phyloP scores from a whole-genome alignment of 208 protist genomes.

The Willaertia magna region DNA sequence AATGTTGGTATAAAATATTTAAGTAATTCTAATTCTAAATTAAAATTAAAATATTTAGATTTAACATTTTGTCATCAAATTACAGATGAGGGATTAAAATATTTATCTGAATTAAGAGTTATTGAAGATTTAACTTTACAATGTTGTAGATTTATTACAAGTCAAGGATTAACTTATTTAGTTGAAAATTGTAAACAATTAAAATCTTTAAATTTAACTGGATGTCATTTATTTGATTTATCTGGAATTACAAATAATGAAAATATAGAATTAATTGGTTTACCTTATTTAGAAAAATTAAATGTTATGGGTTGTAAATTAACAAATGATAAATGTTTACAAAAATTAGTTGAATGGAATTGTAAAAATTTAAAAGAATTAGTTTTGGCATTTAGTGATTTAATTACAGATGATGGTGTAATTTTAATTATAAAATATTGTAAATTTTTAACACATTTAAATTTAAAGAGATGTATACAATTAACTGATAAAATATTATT shows the following conservation, averaged over 20 bases:
- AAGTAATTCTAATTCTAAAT: not conserved
- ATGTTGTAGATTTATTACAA: not conserved
- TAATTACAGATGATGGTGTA: slow-evolving; percentile 3
- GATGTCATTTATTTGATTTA: not conserved
- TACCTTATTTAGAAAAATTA: not conserved
- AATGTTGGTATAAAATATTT: not conserved
- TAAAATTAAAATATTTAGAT: not conserved
- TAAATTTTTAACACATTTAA: not conserved
- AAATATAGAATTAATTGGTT: too few species aligned
- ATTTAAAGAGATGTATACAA: not conserved
- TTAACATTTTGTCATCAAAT: slow-evolving; percentile 12
- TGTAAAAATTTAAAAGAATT: not conserved
- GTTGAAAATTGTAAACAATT: not conserved
- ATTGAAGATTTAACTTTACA: not conserved
- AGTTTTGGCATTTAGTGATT: not conserved
- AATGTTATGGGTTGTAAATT: slow-evolving; percentile 7
- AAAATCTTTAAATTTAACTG: not conserved
- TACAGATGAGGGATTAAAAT: slow-evolving; percentile 2
- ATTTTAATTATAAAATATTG: not conserved
- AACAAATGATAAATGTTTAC: not conserved
- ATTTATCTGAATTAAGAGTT: not conserved
- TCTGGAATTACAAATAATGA: not conserved
- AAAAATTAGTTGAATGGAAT: not conserved
- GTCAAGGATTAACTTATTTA: not conserved
- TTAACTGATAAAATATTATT: not conserved